phyloP scores from a whole-genome alignment of 2,329 filamentous ascomycete species.

The Apiospora phragmitis region DNA sequence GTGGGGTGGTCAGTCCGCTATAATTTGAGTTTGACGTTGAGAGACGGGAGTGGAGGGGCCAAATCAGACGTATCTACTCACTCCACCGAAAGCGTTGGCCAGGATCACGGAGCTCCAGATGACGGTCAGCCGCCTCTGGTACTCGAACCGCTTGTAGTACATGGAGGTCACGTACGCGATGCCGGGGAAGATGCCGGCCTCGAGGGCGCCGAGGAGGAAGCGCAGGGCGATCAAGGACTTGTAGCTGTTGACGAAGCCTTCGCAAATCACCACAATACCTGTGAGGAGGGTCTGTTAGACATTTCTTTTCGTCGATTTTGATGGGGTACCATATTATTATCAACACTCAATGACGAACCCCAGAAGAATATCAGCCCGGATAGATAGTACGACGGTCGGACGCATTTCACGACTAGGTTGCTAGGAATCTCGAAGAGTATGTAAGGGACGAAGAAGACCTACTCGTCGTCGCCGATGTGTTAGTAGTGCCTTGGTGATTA shows the following conservation, averaged over 20 bases:
- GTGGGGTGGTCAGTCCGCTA: neutral
- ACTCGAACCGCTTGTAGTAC: conserved; percentile 36
- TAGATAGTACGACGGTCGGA: conserved; percentile 3
- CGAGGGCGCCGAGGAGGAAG: conserved; percentile 35
- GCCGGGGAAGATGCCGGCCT: conserved; percentile 34
- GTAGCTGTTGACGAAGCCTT: conserved; percentile 29
- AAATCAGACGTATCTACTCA: conserved; percentile 67
- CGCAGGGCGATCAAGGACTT: conserved; percentile 27
- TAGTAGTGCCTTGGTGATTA: no score
- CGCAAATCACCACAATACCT: conserved; percentile 25
- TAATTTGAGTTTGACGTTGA: conserved; percentile 50
- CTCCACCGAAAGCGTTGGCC: conserved; percentile 37
- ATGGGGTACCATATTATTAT: neutral
- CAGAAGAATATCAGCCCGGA: neutral
- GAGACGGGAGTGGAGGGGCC: conserved; percentile 79
- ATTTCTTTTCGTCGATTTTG: no score
- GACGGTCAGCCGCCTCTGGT: conserved; percentile 24
- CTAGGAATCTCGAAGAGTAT: conserved; percentile 34
- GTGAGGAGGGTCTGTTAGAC: neutral
- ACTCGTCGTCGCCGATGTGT: neutral
- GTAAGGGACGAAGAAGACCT: conserved; percentile 32
- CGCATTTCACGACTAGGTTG: conserved; percentile 25
- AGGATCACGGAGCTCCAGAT: conserved; percentile 22
- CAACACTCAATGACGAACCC: neutral
- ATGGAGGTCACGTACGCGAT: conserved; percentile 34